Percentiles rank a stretch among this genome's conserved stretches.
These are phyloP conservation scores for Apiotrichum veenhuisii DNA, from an alignment of 1,284 basidiomycete genomes.

Conservation along the genomic window DNA sequence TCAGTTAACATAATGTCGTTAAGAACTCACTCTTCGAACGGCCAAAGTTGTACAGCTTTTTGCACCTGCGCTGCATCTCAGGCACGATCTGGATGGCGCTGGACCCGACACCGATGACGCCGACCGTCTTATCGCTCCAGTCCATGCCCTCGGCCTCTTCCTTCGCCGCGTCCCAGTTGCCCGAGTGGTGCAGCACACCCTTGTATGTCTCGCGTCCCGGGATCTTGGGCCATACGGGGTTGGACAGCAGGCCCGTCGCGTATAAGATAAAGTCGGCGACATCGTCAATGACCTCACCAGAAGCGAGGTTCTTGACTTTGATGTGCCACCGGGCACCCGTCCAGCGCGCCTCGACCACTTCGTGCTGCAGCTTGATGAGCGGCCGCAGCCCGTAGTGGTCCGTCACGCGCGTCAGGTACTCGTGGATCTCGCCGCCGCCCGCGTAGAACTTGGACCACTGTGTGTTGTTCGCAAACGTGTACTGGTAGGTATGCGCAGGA, in stretches of 20 bases:
- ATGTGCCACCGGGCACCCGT: slow-evolving; percentile 27
- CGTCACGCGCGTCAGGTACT: slow-evolving; percentile 25
- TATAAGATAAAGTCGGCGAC: slow-evolving; percentile 33
- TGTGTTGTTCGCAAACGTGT: slow-evolving; percentile 21
- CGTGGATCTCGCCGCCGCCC: slow-evolving; percentile 26
- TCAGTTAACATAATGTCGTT: too few relatives aligned
- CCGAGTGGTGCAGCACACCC: slow-evolving; percentile 28
- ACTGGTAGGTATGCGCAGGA: slow-evolving; percentile 31
- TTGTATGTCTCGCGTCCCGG: slow-evolving; percentile 27
- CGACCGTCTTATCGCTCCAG: slow-evolving; percentile 16
- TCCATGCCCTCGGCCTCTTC: slow-evolving; percentile 19
- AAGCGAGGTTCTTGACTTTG: slow-evolving; percentile 10
- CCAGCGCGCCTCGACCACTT: slow-evolving; percentile 28
- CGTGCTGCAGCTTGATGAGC: slow-evolving; percentile 28
- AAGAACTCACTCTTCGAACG: slow-evolving; percentile 16
- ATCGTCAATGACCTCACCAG: slow-evolving; percentile 17
- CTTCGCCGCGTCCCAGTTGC: slow-evolving; percentile 16
- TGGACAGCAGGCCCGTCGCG: slow-evolving; percentile 24
- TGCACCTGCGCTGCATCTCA: slow-evolving; percentile 16
- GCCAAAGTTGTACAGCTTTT: slow-evolving; percentile 30
- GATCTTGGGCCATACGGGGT: slow-evolving; percentile 36
- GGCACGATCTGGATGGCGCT: slow-evolving; percentile 31
- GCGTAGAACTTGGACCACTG: slow-evolving; percentile 31
- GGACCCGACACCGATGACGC: slow-evolving; percentile 19
- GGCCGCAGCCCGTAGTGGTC: slow-evolving; percentile 24